Evolutionary conservation across 129 eudicot genomes (phyloP).

Genomic region (Chrysanthemum makinoi): DNA sequence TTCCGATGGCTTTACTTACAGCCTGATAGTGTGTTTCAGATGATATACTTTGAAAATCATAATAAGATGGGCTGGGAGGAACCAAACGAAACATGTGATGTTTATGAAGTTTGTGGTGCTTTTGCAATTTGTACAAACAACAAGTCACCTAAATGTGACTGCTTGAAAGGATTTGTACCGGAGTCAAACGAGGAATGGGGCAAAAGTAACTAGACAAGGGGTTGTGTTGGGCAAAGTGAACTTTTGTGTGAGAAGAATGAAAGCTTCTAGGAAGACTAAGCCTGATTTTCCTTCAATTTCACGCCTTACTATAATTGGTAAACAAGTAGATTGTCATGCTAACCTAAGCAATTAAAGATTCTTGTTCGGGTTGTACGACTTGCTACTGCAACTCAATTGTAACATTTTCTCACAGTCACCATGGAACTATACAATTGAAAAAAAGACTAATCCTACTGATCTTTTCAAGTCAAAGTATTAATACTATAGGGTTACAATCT

Average conservation of each 20-base stretch:
- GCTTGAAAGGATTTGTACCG: slow-evolving; percentile 44
- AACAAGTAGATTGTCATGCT: too few species aligned
- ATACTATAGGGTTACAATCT: too few species aligned
- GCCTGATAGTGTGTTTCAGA: slow-evolving; percentile 20
- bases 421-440: too few species aligned
- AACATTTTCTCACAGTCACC: too few species aligned
- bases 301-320: too few species aligned
- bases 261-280: slow-evolving; percentile 20
- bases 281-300: slow-evolving; percentile 21
- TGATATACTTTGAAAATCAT: not conserved
- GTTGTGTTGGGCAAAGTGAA: slow-evolving; percentile 36
- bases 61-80: slow-evolving; percentile 14
- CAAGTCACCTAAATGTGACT: slow-evolving; percentile 29
- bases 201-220: slow-evolving; percentile 35
- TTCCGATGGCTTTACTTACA: not conserved
- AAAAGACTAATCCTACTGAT: too few species aligned
- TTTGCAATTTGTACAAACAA: slow-evolving; percentile 31
- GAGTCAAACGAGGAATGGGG: slow-evolving; percentile 31
- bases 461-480: too few species aligned
- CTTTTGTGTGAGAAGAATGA: slow-evolving; percentile 32
- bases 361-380: too few species aligned
- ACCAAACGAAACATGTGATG: slow-evolving; percentile 32
- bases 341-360: too few species aligned
- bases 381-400: too few species aligned
- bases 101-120: slow-evolving; percentile 39